Conservation (phyloP, 768 basidiomycete genomes). For the Exsudoporus frostii region DNA sequence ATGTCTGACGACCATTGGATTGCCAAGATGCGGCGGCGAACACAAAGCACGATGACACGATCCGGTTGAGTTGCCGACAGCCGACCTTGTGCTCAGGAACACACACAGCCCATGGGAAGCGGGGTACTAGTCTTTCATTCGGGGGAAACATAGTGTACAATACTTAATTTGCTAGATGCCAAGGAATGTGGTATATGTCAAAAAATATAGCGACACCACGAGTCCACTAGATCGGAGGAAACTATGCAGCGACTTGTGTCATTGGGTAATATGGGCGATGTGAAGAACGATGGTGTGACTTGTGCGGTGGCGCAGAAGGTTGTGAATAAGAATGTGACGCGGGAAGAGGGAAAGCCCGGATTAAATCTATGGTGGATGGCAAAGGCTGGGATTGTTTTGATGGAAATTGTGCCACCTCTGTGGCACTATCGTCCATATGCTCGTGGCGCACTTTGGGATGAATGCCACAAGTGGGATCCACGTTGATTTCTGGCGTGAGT, state of each 20-base stretch:
- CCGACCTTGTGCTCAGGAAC: background rate
- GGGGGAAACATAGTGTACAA: background rate
- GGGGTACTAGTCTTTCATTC: background rate
- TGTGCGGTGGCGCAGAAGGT: constrained; percentile 19
- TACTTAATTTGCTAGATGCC: background rate
- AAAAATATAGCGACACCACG: constrained; percentile 37
- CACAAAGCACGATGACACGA: background rate
- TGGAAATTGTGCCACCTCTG: constrained; percentile 23
- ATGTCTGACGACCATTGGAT: too few relatives aligned
- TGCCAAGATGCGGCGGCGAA: too few relatives aligned
- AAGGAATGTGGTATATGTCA: constrained; percentile 29
- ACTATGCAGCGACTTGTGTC: constrained; percentile 26
- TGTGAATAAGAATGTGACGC: constrained; percentile 26
- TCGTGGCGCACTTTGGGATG: constrained; percentile 29
- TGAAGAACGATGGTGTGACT: constrained; percentile 26
- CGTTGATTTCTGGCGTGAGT: constrained; percentile 28
- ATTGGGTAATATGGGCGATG: constrained; percentile 21
- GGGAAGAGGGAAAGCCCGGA: constrained; percentile 49
- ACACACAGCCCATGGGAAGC: background rate
- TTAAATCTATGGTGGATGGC: constrained; percentile 40
- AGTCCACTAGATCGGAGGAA: background rate
- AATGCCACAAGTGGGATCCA: constrained; percentile 18
- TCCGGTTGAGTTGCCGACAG: background rate
- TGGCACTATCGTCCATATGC: constrained; percentile 25
- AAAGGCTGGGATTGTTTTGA: constrained; percentile 24